These are phyloP conservation scores for Eutrema yunnanense DNA, from an alignment of 345 rosid species.

Conservation along the genomic window DNA sequence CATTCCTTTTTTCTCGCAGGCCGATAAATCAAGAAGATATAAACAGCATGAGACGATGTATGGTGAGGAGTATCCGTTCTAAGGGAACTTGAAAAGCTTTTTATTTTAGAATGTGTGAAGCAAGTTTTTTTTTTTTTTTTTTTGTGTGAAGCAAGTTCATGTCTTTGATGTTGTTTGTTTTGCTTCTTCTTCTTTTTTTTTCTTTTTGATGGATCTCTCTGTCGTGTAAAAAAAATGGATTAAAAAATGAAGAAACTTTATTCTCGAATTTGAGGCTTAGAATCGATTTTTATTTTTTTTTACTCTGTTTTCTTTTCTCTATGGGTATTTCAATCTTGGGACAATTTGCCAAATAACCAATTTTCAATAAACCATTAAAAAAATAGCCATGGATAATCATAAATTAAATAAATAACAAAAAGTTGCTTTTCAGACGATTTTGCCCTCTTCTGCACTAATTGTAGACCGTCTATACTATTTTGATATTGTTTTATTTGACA, in stretches of 20 bases:
- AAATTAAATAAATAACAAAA: too few species aligned
- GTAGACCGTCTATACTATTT: too few species aligned
- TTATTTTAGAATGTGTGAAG: slow-evolving; percentile 16
- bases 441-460: too few species aligned
- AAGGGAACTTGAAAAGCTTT: slow-evolving; percentile 7
- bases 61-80: slow-evolving; percentile 18
- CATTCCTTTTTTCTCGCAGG: slow-evolving; percentile 31
- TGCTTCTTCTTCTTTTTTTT: neutral
- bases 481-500: too few species aligned
- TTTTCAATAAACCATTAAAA: too few species aligned
- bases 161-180: slow-evolving; percentile 15
- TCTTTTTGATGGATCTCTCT: neutral
- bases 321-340: neutral
- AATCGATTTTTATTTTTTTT: neutral
- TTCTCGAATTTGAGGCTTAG: neutral
- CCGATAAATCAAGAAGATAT: slow-evolving; percentile 51
- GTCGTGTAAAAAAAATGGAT: slow-evolving; percentile 1
- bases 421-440: too few species aligned
- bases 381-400: too few species aligned
- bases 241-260: neutral
- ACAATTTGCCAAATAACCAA: too few species aligned
- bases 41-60: slow-evolving; percentile 15
- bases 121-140: neutral
- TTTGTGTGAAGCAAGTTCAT: slow-evolving; percentile 19
- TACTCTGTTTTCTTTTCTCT: neutral